Base-by-base conservation (phyloP, 2,329 filamentous ascomycete species). In the Claviceps pusilla region DNA sequence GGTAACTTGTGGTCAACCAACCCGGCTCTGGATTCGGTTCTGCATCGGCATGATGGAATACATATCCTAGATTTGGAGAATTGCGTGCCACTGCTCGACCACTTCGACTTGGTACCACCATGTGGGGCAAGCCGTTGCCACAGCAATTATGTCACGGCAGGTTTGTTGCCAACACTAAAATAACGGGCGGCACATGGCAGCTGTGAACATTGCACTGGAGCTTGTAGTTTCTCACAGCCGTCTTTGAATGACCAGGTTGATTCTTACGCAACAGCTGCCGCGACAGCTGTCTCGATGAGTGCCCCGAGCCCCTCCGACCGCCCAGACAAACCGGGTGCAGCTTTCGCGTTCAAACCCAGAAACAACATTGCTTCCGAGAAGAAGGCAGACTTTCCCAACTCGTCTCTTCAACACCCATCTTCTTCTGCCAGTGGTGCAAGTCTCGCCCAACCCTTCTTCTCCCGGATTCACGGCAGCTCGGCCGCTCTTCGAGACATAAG, bases 311-410 rank as follows among this genome's bases (percentile, higher is more conserved):
- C 53, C 29, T 50, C 53, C 54, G 51, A 58, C 43, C 55, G 54
- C 31, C 50, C 50, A 29, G 66, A 51, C 29, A 67, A 66, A 54
- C 65, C 64, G 29, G 66, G 63, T 42, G 61, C 66, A 35, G 55
- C 58, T 49, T 66, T 68, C 56, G 59, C 63, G 51, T 65, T 68
- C 58, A 64, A 62, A 39, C 65, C 65, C 14, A 60, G 57, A 52
- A 64, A 66, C 56, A 68, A 60, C 48, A 61, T 68, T 41, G 46
- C 58, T 16, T 64, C 60, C 7, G 55, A 57, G 45, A 54, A 64
- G 5, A 52, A 55, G 50, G 59, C 63, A n/a, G 52, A 55, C 49
- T 62, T 60, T 47, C 39, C 56, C 50, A 56, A 54, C 37, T 53
- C 50, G 24, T 54, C 56, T 35, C 51, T 45, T 24, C 55, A 12